Evolutionary conservation across 306 rosid genomes (phyloP).

Genomic region (Biancaea sappan): DNA sequence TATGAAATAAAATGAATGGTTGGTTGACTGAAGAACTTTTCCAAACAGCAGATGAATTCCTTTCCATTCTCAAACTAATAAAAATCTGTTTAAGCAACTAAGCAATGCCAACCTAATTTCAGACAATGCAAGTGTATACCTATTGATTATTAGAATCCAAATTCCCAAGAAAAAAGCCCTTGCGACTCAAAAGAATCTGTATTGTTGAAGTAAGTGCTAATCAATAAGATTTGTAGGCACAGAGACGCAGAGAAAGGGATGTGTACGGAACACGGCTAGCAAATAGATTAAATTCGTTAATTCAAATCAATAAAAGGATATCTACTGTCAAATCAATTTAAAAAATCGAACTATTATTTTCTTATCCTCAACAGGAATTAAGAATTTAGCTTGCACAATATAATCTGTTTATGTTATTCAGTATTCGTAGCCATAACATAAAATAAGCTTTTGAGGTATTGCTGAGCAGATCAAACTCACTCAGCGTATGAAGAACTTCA

Average conservation of each 20-base stretch:
- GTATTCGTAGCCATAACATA: neutral
- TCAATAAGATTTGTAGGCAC: constrained; percentile 40
- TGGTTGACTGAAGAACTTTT: neutral
- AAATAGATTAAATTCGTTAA: neutral
- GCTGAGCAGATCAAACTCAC: neutral
- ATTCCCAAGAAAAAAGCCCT: neutral
- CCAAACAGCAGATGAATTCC: neutral
- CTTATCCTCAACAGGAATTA: neutral
- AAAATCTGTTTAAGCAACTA: neutral
- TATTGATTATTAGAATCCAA: neutral
- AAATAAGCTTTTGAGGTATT: neutral
- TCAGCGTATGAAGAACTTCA: neutral
- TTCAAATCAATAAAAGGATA: neutral
- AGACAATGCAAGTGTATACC: neutral
- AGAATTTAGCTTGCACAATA: neutral
- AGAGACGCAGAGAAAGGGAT: neutral
- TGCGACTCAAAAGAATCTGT: neutral
- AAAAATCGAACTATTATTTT: neutral
- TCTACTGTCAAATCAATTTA: neutral
- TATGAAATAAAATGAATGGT: neutral
- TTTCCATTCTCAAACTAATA: neutral
- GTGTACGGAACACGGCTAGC: neutral
- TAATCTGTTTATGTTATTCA: neutral
- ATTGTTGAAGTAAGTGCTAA: neutral
- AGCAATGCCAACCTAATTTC: neutral